Conservation (phyloP, 179 eudicot genomes). For the Silene noctiflora region DNA sequence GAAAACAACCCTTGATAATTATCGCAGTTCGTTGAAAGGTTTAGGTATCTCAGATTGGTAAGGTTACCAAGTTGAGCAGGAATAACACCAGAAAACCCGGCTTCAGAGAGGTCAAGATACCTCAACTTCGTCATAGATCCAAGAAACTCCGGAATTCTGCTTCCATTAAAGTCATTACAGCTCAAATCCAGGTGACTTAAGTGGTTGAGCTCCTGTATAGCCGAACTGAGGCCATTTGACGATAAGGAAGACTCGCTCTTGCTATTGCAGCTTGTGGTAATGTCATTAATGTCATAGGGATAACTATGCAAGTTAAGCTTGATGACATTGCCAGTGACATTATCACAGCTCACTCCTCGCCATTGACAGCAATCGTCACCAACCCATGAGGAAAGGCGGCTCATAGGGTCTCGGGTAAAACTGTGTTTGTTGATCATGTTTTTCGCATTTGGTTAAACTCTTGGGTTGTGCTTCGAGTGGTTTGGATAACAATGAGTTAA, state of each 20-base stretch:
- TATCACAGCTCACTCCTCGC: slow-evolving; percentile 18
- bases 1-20: background rate
- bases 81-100: background rate
- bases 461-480: background rate
- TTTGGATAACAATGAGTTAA: background rate
- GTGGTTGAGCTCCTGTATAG: background rate
- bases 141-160: background rate
- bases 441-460: slow-evolving; percentile 1
- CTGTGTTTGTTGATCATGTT: slow-evolving; percentile 2
- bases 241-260: too few relatives aligned
- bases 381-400: slow-evolving; percentile 15
- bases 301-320: background rate
- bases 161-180: background rate
- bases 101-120: slow-evolving; percentile 11
- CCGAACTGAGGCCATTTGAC: background rate
- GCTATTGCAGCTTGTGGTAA: background rate
- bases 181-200: slow-evolving; percentile 13
- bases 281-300: background rate
- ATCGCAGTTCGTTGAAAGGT: slow-evolving; percentile 1
- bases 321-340: slow-evolving; percentile 14
- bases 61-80: slow-evolving; percentile 19
- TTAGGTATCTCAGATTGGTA: slow-evolving; percentile 6
- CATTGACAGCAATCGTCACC: slow-evolving; percentile 22
- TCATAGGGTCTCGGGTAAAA: background rate
- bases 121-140: slow-evolving; percentile 11